Conservation (phyloP, 192 early-diverging fungal species). For the Funneliformis geosporum region DNA sequence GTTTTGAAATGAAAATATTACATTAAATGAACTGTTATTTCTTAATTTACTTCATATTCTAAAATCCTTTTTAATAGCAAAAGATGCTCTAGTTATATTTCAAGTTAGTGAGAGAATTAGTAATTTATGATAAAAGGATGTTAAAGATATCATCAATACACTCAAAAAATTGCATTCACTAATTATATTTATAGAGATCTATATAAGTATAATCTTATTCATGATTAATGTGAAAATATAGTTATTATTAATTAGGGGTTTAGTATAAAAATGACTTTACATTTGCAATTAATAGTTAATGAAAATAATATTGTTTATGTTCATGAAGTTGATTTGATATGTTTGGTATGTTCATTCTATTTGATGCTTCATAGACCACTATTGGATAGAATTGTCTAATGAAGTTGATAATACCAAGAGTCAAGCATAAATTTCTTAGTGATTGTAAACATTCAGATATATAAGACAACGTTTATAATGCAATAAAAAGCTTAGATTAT, state of each 20-base stretch:
- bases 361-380: slow-evolving; percentile 17
- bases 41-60: slow-evolving; percentile 18
- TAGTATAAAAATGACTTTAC: background rate
- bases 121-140: slow-evolving; percentile 19
- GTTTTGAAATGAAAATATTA: slow-evolving; percentile 20
- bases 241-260: slow-evolving; percentile 28
- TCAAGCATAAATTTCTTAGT: background rate
- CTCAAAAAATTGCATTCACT: background rate
- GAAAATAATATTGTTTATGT: background rate
- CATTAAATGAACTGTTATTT: background rate
- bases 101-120: slow-evolving; percentile 12
- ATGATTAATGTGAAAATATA: background rate
- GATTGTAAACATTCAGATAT: background rate
- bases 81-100: background rate
- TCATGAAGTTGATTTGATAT: slow-evolving; percentile 23
- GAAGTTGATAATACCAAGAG: background rate
- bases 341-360: slow-evolving; percentile 10
- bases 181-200: slow-evolving; percentile 12
- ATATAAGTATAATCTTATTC: slow-evolving; percentile 13
- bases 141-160: slow-evolving; percentile 11
- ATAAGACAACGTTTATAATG: background rate
- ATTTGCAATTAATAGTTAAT: slow-evolving; percentile 7
- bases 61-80: background rate
- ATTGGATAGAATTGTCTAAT: slow-evolving; percentile 3
- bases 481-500: slow-evolving; percentile 2